A percentile compares a stretch with the other conserved stretches of the same genome.
These are phyloP conservation scores for Adenanthera pavonina DNA, from an alignment of 306 rosid genomes.

Conservation along the genomic window DNA sequence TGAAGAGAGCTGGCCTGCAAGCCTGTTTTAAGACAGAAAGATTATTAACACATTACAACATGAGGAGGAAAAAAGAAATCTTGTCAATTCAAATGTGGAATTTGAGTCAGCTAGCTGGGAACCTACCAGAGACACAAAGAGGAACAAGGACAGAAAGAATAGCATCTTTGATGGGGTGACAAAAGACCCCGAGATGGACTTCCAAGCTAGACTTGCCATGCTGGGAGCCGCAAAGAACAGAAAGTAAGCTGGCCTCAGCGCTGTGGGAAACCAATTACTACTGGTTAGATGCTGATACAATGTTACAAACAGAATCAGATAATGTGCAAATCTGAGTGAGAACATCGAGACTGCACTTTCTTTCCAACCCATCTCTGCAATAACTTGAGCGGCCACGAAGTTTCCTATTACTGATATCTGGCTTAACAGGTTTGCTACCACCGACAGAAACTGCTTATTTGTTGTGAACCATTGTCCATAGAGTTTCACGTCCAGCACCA, in stretches of 20 bases:
- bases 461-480: slow-evolving; percentile 64
- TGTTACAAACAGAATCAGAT: slow-evolving; percentile 54
- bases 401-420: slow-evolving; percentile 61
- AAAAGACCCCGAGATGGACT: slow-evolving; percentile 50
- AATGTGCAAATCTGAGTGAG: slow-evolving; percentile 51
- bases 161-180: slow-evolving; percentile 57
- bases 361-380: slow-evolving; percentile 57
- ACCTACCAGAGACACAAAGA: slow-evolving; percentile 55
- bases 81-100: not conserved
- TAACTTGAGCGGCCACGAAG: slow-evolving; percentile 51
- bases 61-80: not conserved
- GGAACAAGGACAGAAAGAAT: slow-evolving; percentile 62
- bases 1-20: slow-evolving; percentile 61
- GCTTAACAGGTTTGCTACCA: slow-evolving; percentile 56
- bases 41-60: not conserved
- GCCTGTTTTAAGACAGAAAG: slow-evolving; percentile 37
- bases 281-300: slow-evolving; percentile 52
- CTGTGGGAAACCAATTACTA: slow-evolving; percentile 45
- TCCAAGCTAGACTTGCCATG: slow-evolving; percentile 65
- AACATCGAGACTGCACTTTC: slow-evolving; percentile 55
- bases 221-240: slow-evolving; percentile 64
- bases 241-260: slow-evolving; percentile 52
- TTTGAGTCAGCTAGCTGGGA: slow-evolving; percentile 1
- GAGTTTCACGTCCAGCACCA: slow-evolving; percentile 53
- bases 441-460: slow-evolving; percentile 50